A percentile compares a stretch with the other conserved stretches of the same genome.
These are phyloP conservation scores for Rhynchosporium agropyri DNA, from an alignment of 2,329 filamentous ascomycete species.

Conservation along the genomic window DNA sequence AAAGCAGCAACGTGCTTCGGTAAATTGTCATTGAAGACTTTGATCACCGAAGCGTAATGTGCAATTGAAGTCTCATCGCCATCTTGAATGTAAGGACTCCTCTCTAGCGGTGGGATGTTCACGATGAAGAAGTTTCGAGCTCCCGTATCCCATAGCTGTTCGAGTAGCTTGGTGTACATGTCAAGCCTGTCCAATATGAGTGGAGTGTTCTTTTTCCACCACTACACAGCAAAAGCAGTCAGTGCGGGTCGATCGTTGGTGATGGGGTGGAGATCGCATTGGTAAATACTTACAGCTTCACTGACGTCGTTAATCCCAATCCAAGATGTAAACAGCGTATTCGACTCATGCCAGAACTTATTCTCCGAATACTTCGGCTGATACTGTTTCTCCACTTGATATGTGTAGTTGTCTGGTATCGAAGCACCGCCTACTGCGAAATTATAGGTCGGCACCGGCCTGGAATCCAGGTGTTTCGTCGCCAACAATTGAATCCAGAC, in stretches of 20 bases:
- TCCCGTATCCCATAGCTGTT: conserved; percentile 21
- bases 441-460: conserved; percentile 49
- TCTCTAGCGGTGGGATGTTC: conserved; percentile 19
- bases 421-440: conserved; percentile 48
- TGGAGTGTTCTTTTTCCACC: neutral
- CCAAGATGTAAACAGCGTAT: conserved; percentile 51
- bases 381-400: conserved; percentile 27
- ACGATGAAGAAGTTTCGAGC: conserved; percentile 20
- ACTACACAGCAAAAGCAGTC: neutral
- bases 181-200: conserved; percentile 5
- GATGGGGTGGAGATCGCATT: neutral
- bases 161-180: conserved; percentile 8
- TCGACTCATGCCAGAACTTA: conserved; percentile 42
- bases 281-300: conserved; percentile 1
- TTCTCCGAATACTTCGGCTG: conserved; percentile 36
- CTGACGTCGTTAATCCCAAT: conserved; percentile 55
- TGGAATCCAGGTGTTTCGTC: conserved; percentile 42
- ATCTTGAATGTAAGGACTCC: conserved; percentile 17
- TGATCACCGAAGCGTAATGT: conserved; percentile 7
- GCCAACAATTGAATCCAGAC: conserved; percentile 54
- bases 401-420: conserved; percentile 42
- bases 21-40: conserved; percentile 21
- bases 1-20: conserved; percentile 9
- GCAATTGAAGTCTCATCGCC: conserved; percentile 9
- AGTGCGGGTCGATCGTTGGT: neutral